Base-by-base conservation (phyloP, 495 filamentous ascomycete species). In the Penicillium egyptiacum region DNA sequence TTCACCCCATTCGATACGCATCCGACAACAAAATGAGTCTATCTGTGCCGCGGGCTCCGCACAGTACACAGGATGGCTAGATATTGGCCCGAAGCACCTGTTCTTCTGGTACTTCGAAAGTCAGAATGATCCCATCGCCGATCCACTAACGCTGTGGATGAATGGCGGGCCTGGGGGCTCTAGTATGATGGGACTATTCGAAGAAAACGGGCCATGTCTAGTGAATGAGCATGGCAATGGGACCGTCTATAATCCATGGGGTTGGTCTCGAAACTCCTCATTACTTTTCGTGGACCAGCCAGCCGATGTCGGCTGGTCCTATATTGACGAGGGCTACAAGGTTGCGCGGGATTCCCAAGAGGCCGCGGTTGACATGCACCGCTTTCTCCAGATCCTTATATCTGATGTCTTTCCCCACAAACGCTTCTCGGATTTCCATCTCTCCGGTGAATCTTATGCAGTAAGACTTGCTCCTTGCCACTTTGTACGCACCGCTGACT, bases 91-190 rank as follows among this genome's bases (percentile, higher is more conserved):
- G 1, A 59, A 56, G 1, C 84, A 85, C 60, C 75, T 85, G 37
- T 86, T 86, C 69, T 86, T 76, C 64, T 83, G 82, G 81, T 84
- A 81, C 62, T 85, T 85, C 57, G 81, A 85, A 60, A 71, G 79
- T 23, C 74, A 80, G 46, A 78, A 81, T 54, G 76, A 84, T 55
- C 81, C 82, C 2, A 23, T 43, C 4, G 70, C 67, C 19, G 81
- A 81, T 31, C 80, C 80, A 0, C 57, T 85, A 43, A 83, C 81
- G 0, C 72, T 84, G 9, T 86, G 83, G 83, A 78, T 85, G 66
- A 86, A 78, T 2, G 77, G 77, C 26, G 78, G 79, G 2, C 79
- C 79, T 9, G 79, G 79, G 2, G 57, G 59, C 6, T 73, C 71
- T 2, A 69, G 66, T 39, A 70, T 78, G 68, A 48, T 78, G 40